These are phyloP conservation scores for Phaeosphaeriaceae sp. DNA, from an alignment of 2,329 filamentous ascomycete genomes.

Conservation along the genomic window DNA sequence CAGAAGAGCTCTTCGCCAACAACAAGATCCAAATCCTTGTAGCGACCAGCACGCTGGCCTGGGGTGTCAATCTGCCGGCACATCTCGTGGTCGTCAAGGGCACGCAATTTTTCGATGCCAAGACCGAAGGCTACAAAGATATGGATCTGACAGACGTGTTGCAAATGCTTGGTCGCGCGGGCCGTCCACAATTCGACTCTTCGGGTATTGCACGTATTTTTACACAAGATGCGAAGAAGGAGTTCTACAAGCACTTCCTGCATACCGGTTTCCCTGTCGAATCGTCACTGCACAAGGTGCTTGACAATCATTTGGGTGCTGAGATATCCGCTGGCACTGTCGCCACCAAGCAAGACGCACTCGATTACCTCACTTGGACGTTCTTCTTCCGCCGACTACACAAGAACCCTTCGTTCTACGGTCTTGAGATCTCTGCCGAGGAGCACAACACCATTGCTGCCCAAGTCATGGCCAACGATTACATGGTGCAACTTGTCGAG, in stretches of 20 bases:
- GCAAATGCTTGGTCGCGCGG: constrained; percentile 96
- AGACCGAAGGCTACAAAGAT: constrained; percentile 96
- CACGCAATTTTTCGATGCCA: constrained; percentile 97
- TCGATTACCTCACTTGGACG: constrained; percentile 98
- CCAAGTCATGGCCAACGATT: constrained; percentile 88
- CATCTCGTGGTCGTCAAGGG: constrained; percentile 98
- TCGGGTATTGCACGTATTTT: constrained; percentile 97
- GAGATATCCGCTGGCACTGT: constrained; percentile 95
- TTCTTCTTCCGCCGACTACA: constrained; percentile 98
- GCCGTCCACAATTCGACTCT: constrained; percentile 93
- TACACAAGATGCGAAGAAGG: constrained; percentile 96
- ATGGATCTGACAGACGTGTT: constrained; percentile 99
- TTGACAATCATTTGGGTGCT: constrained; percentile 95
- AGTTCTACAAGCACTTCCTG: constrained; percentile 99
- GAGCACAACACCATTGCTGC: constrained; percentile 88
- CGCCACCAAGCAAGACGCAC: constrained; percentile 90
- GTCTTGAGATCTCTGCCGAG: constrained; percentile 89
- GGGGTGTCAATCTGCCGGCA: constrained; percentile 97
- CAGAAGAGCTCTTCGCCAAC: constrained; percentile 93
- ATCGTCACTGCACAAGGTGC: constrained; percentile 91
- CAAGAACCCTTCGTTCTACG: constrained; percentile 98
- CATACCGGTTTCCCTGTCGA: constrained; percentile 98
- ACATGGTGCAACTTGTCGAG: constrained; percentile 92
- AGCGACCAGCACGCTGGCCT: constrained; percentile 93
- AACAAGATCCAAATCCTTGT: constrained; percentile 98